These are phyloP conservation scores for Potentilla sterilis DNA, from an alignment of 306 rosid genomes.

Conservation along the genomic window DNA sequence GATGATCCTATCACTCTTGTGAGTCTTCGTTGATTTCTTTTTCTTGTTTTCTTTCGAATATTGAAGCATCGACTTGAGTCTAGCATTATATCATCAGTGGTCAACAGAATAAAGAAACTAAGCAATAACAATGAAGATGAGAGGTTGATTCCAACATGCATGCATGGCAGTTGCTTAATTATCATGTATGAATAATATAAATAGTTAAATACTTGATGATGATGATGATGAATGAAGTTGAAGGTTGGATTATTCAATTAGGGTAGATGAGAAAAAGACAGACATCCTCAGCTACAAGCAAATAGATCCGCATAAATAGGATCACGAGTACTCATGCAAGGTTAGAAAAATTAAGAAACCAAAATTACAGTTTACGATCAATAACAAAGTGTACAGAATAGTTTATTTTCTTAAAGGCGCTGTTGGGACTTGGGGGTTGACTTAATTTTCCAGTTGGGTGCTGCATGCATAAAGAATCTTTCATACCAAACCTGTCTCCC, in stretches of 20 bases:
- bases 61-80: slow-evolving; percentile 12
- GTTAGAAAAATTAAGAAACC: background rate
- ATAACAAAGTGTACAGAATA: background rate
- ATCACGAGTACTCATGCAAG: slow-evolving; percentile 19
- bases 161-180: slow-evolving; percentile 7
- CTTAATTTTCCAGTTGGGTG: slow-evolving; percentile 28
- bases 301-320: slow-evolving; percentile 41
- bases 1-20: background rate
- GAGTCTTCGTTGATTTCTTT: slow-evolving; percentile 9
- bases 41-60: slow-evolving; percentile 2
- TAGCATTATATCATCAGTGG: slow-evolving; percentile 2
- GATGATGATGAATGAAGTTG: background rate
- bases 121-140: background rate
- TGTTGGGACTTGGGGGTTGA: slow-evolving; percentile 33
- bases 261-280: slow-evolving; percentile 30
- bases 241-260: slow-evolving; percentile 3
- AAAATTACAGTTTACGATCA: slow-evolving; percentile 4
- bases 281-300: slow-evolving; percentile 37
- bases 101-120: background rate
- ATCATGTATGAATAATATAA: background rate
- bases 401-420: background rate
- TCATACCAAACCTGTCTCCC: slow-evolving; percentile 20
- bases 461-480: slow-evolving; percentile 30
- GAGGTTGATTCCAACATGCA: background rate
- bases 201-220: background rate